Evolutionary conservation across 768 basidiomycete species (phyloP).

Genomic region (Mycena filopes): DNA sequence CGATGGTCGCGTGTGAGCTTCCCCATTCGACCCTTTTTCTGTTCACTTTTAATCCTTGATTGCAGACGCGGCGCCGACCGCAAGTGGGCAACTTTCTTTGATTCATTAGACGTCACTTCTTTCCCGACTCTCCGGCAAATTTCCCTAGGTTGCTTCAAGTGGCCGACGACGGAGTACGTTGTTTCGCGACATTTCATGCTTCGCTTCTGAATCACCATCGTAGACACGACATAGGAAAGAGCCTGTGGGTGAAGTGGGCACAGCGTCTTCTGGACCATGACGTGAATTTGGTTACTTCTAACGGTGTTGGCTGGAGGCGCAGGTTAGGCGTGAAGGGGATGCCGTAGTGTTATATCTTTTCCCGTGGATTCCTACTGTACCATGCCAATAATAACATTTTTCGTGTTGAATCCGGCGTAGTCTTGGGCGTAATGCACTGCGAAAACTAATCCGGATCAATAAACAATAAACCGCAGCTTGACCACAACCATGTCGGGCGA

Average conservation of each 20-base stretch:
- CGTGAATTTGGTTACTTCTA: constrained; percentile 10
- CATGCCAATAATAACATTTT: too few relatives aligned
- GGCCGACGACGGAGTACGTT: constrained; percentile 22
- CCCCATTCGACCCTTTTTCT: background rate
- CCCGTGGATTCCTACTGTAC: too few relatives aligned
- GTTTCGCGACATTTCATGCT: background rate
- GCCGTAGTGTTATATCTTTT: too few relatives aligned
- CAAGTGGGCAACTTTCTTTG: constrained; percentile 23
- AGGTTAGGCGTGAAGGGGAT: constrained; percentile 12
- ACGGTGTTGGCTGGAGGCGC: constrained; percentile 20
- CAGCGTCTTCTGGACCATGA: constrained; percentile 13
- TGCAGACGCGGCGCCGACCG: constrained; percentile 17
- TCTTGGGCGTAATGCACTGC: too few relatives aligned
- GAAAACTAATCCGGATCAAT: too few relatives aligned
- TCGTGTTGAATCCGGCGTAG: too few relatives aligned
- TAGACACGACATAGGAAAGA: constrained; percentile 27
- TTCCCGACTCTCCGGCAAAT: constrained; percentile 18
- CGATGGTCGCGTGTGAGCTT: constrained; percentile 1
- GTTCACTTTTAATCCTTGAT: background rate
- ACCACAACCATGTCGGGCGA: too few relatives aligned
- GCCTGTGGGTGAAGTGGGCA: constrained; percentile 15
- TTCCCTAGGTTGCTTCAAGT: constrained; percentile 4
- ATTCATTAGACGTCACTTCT: background rate
- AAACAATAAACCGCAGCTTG: too few relatives aligned
- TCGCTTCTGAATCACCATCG: background rate